Evolutionary conservation across 1,139 yeast genomes (phyloP), one percentile per base, ranked within the genome.

Genomic region (Saccharomyces uvarum): DNA sequence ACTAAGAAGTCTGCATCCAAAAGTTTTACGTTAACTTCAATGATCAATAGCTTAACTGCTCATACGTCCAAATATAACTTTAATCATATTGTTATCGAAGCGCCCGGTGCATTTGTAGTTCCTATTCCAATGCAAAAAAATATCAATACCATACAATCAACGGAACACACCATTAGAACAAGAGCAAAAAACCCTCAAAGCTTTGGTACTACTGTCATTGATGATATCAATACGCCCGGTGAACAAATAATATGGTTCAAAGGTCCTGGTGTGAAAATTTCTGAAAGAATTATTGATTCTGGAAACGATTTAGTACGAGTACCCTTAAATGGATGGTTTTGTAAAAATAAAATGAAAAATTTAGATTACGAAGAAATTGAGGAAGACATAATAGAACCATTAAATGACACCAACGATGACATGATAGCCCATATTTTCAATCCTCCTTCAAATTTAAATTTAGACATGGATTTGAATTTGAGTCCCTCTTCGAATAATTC

Each of bases 181-280:
- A 54, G 56, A 13, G 64, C 65, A 49, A 38, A 38, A 38, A 38
- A 38, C 24, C 24, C 44, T 16, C 44, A 16, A 38, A 38, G 19
- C 11, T n/a, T 38, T n/a, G 44, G 24, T 11, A 38, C n/a, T 4
- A 6, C 24, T 38, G 27, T 16, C 8, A 21, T 29, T 4, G 44
- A 31, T 21, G 27, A 19, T 14, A 31, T 5, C 6, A 48, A 48
- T 16, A 11, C 26, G 2, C 4, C 44, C 2, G n/a, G 14, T 29
- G 74, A 75, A 21, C 86, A 85, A 54, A 72, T 86, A 48, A 72
- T 88, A 16, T 90, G 96, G 91, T 88, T 84, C 70, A 78, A 89
- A 58, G 82, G 93, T 1, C 91, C 96, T 7, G 95, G 96, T 7
- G 73, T 85, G 7, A 74, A 77, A 55, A 72, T 84, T 19, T 72